Conservation (phyloP, 192 early-diverging fungal genomes). For the Backusella tuberculispora region DNA sequence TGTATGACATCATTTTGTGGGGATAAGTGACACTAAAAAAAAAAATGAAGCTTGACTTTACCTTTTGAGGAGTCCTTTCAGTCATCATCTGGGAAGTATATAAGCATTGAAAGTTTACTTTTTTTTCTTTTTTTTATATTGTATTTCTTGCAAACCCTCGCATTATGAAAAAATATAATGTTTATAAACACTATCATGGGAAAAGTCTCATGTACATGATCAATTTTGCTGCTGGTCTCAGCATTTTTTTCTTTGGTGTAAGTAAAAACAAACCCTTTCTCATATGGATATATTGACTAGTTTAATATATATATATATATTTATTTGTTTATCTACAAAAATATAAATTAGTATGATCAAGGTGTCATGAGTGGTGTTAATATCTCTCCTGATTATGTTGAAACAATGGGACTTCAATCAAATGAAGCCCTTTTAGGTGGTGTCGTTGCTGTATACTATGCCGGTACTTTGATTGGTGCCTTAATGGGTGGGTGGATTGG, state of each 20-base stretch:
- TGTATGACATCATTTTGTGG: background rate
- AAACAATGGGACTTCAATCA: slow-evolving; percentile 28
- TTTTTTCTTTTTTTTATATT: background rate
- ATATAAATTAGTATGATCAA: slow-evolving; percentile 33
- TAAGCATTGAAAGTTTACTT: background rate
- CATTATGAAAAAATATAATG: background rate
- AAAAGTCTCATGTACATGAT: slow-evolving; percentile 25
- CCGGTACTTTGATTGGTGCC: slow-evolving; percentile 35
- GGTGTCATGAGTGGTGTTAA: slow-evolving; percentile 39
- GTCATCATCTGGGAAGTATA: background rate
- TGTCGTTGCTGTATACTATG: slow-evolving; percentile 37
- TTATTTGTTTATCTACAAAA: too few relatives aligned
- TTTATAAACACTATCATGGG: slow-evolving; percentile 3
- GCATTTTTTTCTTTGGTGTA: slow-evolving; percentile 43
- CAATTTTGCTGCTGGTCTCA: slow-evolving; percentile 34
- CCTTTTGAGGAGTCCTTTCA: background rate
- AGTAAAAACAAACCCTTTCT: background rate
- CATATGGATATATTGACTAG: background rate
- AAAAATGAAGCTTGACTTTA: background rate
- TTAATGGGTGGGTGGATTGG: slow-evolving; percentile 41
- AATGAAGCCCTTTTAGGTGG: slow-evolving; percentile 35
- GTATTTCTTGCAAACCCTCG: background rate
- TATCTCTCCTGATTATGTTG: slow-evolving; percentile 27
- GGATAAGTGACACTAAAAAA: background rate
- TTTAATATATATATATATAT: background rate